Conservation (phyloP, 345 rosid species). For the Ceriops tagal region DNA sequence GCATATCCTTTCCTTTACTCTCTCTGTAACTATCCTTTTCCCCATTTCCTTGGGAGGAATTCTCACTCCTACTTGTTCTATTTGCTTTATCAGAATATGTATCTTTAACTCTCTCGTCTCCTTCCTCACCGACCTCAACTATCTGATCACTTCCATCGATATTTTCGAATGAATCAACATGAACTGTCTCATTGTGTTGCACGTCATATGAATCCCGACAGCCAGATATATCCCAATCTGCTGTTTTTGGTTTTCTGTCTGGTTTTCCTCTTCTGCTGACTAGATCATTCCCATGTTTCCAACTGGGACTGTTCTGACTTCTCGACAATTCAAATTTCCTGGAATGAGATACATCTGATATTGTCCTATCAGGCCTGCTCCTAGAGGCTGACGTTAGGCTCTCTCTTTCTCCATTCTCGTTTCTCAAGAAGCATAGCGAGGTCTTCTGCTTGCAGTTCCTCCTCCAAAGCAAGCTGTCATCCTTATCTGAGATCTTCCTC, state of each 20-base stretch:
- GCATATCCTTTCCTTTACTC: slow-evolving; percentile 21
- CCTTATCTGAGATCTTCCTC: slow-evolving; percentile 34
- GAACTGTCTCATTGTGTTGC: slow-evolving; percentile 8
- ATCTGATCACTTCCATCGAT: slow-evolving; percentile 26
- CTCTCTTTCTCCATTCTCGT: slow-evolving; percentile 17
- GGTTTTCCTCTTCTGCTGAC: slow-evolving; percentile 30
- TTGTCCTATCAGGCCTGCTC: slow-evolving; percentile 35
- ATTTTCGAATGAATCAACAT: slow-evolving; percentile 17
- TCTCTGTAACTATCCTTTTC: slow-evolving; percentile 10
- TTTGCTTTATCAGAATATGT: slow-evolving; percentile 28
- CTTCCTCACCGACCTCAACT: slow-evolving; percentile 39
- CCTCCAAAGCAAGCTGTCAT: slow-evolving; percentile 36
- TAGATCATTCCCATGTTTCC: slow-evolving; percentile 32
- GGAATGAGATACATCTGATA: slow-evolving; percentile 36
- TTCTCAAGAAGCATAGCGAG: slow-evolving; percentile 5
- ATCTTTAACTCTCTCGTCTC: slow-evolving; percentile 27
- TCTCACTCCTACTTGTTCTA: slow-evolving; percentile 20
- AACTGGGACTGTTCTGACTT: slow-evolving; percentile 15
- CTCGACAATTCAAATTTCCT: slow-evolving; percentile 25
- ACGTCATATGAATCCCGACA: slow-evolving; percentile 19
- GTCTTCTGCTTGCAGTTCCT: slow-evolving; percentile 21
- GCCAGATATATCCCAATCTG: slow-evolving; percentile 12
- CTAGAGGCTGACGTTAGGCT: slow-evolving; percentile 27
- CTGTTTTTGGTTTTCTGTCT: slow-evolving; percentile 18
- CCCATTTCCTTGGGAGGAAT: slow-evolving; percentile 14